Evolutionary conservation across 805 yeast genomes (phyloP).

Genomic region (Priceomyces haplophilus): DNA sequence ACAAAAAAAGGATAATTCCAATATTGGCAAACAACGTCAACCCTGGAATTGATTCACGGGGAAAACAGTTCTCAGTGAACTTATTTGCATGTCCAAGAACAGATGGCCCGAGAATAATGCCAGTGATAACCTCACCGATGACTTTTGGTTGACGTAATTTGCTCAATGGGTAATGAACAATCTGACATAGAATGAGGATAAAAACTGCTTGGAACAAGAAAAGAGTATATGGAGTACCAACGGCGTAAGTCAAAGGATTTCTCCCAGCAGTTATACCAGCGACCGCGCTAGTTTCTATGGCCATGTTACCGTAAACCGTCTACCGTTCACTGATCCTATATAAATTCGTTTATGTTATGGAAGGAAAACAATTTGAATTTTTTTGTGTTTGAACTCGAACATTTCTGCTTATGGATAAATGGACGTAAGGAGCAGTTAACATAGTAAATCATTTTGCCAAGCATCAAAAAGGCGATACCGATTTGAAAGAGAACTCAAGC

Average conservation of each 20-base stretch:
- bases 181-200: constrained; percentile 56
- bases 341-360: too few species aligned
- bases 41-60: constrained; percentile 58
- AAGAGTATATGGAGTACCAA: constrained; percentile 61
- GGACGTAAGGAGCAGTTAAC: too few species aligned
- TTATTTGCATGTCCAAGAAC: constrained; percentile 70
- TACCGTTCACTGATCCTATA: too few species aligned
- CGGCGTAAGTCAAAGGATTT: constrained; percentile 60
- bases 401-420: too few species aligned
- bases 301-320: too few species aligned
- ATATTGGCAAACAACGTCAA: constrained; percentile 67
- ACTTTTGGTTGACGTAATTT: constrained; percentile 72
- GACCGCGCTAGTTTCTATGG: constrained; percentile 36
- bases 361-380: too few species aligned
- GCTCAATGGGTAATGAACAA: constrained; percentile 58
- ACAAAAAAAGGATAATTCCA: constrained; percentile 71
- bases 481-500: too few species aligned
- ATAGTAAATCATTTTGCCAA: too few species aligned
- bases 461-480: too few species aligned
- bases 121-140: constrained; percentile 77
- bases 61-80: constrained; percentile 64
- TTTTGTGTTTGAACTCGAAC: too few species aligned
- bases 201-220: constrained; percentile 68
- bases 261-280: constrained; percentile 73
- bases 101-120: constrained; percentile 72